A percentile compares a stretch with the other conserved stretches of the same genome.
phyloP scores from a whole-genome alignment of 768 basidiomycete genomes.

The Phanerochaete carnosa region DNA sequence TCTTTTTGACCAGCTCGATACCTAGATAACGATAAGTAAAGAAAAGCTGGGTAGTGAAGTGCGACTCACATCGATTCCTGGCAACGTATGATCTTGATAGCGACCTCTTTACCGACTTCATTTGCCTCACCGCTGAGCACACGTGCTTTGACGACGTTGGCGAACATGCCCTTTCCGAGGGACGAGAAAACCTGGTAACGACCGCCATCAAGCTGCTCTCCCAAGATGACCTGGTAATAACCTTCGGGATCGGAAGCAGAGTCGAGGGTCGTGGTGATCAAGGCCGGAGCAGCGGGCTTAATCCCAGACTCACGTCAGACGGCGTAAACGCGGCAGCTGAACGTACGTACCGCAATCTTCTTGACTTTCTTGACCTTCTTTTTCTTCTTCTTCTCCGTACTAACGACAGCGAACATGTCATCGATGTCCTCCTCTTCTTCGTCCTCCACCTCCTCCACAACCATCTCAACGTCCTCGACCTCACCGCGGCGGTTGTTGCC shows the following conservation, averaged over 20 bases:
- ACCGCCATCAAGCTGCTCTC: conserved; percentile 89
- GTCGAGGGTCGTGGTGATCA: conserved; percentile 80
- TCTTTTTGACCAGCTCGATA: conserved; percentile 94
- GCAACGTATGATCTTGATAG: conserved; percentile 94
- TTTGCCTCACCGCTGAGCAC: conserved; percentile 63
- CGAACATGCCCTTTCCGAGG: conserved; percentile 99
- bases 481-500: conserved; percentile 31
- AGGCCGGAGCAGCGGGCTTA: conserved; percentile 53
- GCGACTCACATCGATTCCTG: conserved; percentile 91
- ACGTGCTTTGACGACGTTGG: conserved; percentile 90
- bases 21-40: conserved; percentile 43
- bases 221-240: conserved; percentile 91
- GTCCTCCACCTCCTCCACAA: conserved; percentile 47
- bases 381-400: conserved; percentile 47
- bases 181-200: conserved; percentile 93
- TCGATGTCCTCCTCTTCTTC: conserved; percentile 84
- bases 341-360: conserved; percentile 43
- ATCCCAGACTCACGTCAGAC: conserved; percentile 26
- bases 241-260: conserved; percentile 93
- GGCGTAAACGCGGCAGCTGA: neutral
- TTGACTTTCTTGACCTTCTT: conserved; percentile 60
- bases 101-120: conserved; percentile 71
- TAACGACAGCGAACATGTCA: conserved; percentile 87
- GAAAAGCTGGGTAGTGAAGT: neutral
- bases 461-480: conserved; percentile 42